These are phyloP conservation scores for Meredithiella fracta DNA, from an alignment of 2,329 filamentous ascomycete genomes.

Conservation along the genomic window DNA sequence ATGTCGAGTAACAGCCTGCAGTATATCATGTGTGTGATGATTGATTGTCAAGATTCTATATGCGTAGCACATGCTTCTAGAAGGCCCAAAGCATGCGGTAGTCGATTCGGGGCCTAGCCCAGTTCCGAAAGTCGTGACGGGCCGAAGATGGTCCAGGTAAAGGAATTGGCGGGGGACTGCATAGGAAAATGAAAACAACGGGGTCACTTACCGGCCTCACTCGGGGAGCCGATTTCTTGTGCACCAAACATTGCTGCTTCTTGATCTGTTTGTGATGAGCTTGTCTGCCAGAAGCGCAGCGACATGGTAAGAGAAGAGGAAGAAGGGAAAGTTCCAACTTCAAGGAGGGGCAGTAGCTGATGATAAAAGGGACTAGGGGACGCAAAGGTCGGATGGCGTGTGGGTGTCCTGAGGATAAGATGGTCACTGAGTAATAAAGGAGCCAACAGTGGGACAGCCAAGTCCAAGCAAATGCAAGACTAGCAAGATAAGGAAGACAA, in stretches of 20 bases:
- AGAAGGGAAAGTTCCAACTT: constrained; percentile 12
- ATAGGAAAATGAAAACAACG: neutral
- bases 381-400: neutral
- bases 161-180: neutral
- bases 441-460: constrained; percentile 1
- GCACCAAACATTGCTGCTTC: constrained; percentile 14
- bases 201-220: constrained; percentile 14
- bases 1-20: too few relatives aligned
- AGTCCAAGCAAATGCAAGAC: neutral
- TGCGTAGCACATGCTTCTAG: neutral
- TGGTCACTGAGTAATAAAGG: constrained; percentile 4
- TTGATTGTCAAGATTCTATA: neutral
- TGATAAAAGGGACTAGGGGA: constrained; percentile 12
- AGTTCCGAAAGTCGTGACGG: neutral
- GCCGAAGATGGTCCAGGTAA: neutral
- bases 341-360: constrained; percentile 3
- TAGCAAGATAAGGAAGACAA: neutral
- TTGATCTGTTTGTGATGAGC: constrained; percentile 5
- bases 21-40: too few relatives aligned
- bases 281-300: constrained; percentile 14
- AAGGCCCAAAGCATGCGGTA: too few relatives aligned
- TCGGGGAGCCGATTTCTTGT: constrained; percentile 13
- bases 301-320: constrained; percentile 20
- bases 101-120: too few relatives aligned
- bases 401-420: constrained; percentile 2